Conservation (phyloP, 1,139 yeast genomes). For the Wickerhamiella infanticola region DNA sequence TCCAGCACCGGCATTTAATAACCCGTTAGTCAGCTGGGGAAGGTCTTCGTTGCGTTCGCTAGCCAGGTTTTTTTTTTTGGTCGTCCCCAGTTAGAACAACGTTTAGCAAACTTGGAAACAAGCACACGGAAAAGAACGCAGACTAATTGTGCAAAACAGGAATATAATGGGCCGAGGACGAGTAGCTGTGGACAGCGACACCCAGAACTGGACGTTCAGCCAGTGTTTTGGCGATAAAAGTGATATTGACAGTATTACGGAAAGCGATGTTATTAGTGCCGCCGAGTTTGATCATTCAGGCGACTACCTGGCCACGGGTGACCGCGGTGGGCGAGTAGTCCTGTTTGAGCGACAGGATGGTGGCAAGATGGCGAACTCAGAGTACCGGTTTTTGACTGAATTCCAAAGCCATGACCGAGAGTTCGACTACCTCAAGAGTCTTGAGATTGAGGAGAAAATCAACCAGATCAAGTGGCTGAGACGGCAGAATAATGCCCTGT, state of each 20-base stretch:
- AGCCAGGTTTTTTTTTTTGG: not conserved
- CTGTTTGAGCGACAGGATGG: constrained; percentile 73
- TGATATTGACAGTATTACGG: constrained; percentile 89
- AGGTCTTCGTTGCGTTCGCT: too few species aligned
- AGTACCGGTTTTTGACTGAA: constrained; percentile 89
- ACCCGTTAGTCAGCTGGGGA: too few species aligned
- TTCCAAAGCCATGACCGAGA: constrained; percentile 98
- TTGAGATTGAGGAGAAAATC: constrained; percentile 95
- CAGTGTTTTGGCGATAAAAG: constrained; percentile 96
- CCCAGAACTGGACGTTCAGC: constrained; percentile 27
- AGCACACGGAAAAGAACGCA: too few species aligned
- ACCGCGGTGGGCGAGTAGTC: constrained; percentile 96
- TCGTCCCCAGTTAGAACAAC: not conserved
- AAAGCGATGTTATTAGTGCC: constrained; percentile 93
- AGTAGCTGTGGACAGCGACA: constrained; percentile 15
- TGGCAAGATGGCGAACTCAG: constrained; percentile 42
- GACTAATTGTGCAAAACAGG: not conserved
- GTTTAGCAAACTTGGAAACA: not conserved
- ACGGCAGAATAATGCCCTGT: constrained; percentile 76
- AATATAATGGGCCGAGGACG: not conserved
- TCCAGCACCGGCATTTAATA: too few species aligned
- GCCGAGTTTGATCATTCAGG: constrained; percentile 96
- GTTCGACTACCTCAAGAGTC: constrained; percentile 86
- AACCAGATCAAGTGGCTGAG: constrained; percentile 95
- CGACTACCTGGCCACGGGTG: constrained; percentile 93